Evolutionary conservation across 1,284 basidiomycete species (phyloP), one percentile per base, ranked within the genome.

Genomic region (Ceratobasidium sp.): DNA sequence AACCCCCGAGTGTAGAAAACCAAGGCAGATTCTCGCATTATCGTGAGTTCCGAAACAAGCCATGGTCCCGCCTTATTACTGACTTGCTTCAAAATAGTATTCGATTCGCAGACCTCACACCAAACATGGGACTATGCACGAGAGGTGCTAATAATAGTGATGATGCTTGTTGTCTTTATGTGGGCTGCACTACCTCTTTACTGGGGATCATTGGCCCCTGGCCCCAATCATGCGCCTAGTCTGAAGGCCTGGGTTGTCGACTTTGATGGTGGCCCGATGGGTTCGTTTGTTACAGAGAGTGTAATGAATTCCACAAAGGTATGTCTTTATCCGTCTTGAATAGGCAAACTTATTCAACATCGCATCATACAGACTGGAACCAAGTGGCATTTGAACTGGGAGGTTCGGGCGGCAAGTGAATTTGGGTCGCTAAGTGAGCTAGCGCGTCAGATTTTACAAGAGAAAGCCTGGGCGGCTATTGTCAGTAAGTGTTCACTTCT

Each of bases 231-330:
- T 32, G 61, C 67, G 16, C 72, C 75, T 14, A 50, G 82, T 57
- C 79, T 86, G 23, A 80, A 81, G 8, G 82, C 83, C 0, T 82
- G 83, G 76, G 81, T 85, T 55, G 81, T 86, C 72, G 82, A 86
- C 78, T 80, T 83, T 43, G 85, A 86, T 75, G 82, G 81, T 26
- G 80, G 80, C 0, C 78, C 78, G 4, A 78, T 87, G 44, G 85
- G 85, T 6, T 73, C 78, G 21, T 77, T 78, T 0, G 75, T 86
- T 18, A 76, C 76, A 44, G 63, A 75, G 6, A 78, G 79, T 11
- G 76, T 82, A 16, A 63, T 74, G 35, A 79, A 78, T 57, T 79
- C 78, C 50, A 77, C 79, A 38, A 44, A 47, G 50, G 74, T 63
- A 63, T 14, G 43, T 26, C n/a, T 1, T 18, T 18, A 13, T 21